Percentiles rank a stretch among this genome's conserved stretches.
Conservation (phyloP, 2,329 filamentous ascomycete genomes). For the Chaetomium strumarium region DNA sequence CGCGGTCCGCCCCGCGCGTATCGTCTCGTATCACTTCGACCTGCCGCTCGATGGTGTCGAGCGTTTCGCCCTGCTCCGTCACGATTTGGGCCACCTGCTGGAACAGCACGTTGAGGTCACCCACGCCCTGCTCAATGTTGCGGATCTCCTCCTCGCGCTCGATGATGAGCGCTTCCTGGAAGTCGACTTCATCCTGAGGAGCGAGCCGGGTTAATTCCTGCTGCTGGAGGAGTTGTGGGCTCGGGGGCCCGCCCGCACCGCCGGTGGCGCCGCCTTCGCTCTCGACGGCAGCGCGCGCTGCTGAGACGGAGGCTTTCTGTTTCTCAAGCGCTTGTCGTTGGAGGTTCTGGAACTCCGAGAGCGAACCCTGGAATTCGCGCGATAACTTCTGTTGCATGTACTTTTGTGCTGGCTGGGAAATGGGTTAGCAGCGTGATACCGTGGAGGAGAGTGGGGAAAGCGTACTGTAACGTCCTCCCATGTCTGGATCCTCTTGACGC, state of each 20-base stretch:
- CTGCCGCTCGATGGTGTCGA: slow-evolving; percentile 84
- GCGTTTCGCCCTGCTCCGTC: slow-evolving; percentile 80
- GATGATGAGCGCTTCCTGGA: slow-evolving; percentile 90
- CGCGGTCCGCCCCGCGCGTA: slow-evolving; percentile 77
- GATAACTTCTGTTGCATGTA: slow-evolving; percentile 95
- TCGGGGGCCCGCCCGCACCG: slow-evolving; percentile 13
- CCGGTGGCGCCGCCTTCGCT: slow-evolving; percentile 36
- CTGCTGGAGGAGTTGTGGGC: slow-evolving; percentile 49
- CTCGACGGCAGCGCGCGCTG: slow-evolving; percentile 75
- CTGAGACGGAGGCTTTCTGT: slow-evolving; percentile 77
- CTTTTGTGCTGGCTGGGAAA: slow-evolving; percentile 80
- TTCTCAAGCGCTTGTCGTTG: slow-evolving; percentile 89
- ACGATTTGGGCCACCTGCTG: slow-evolving; percentile 98
- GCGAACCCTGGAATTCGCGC: slow-evolving; percentile 81
- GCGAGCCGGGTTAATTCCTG: slow-evolving; percentile 77
- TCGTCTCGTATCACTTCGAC: slow-evolving; percentile 77
- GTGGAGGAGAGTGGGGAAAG: slow-evolving; percentile 10
- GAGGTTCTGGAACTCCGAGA: slow-evolving; percentile 88
- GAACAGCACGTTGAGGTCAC: slow-evolving; percentile 94
- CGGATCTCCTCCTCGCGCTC: slow-evolving; percentile 96
- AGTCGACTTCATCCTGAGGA: slow-evolving; percentile 91
- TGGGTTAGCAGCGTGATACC: not conserved
- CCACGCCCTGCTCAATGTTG: slow-evolving; percentile 94
- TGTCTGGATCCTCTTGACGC: slow-evolving; percentile 82
- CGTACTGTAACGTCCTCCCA: slow-evolving; percentile 79